Evolutionary conservation across 768 basidiomycete genomes (phyloP).

Genomic region (Gelatoporia subvermispora): DNA sequence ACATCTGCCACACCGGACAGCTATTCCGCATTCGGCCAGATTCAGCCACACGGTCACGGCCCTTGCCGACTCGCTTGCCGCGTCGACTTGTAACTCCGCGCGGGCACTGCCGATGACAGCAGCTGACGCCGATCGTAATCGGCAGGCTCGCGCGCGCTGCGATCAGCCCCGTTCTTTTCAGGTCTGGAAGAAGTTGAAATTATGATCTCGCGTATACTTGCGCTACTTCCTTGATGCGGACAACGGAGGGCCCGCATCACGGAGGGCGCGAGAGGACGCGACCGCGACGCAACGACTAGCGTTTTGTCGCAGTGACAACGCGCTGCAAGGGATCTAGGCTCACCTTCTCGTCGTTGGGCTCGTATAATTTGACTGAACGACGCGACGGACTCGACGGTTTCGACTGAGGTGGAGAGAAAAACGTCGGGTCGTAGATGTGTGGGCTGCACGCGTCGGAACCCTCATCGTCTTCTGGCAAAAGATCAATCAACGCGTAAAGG

Average conservation of each 20-base stretch:
- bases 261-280: too few species aligned
- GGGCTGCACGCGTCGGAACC: constrained; percentile 16
- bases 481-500: neutral
- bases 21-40: too few species aligned
- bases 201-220: neutral
- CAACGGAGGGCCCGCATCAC: too few species aligned
- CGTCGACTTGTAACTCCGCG: too few species aligned
- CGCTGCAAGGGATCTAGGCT: constrained; percentile 1
- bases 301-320: neutral
- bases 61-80: too few species aligned
- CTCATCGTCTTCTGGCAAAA: constrained; percentile 13
- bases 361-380: constrained; percentile 4
- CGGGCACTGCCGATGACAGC: too few species aligned
- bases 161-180: too few species aligned
- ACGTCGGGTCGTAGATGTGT: constrained; percentile 16
- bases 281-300: too few species aligned
- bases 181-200: neutral
- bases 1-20: too few species aligned
- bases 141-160: too few species aligned
- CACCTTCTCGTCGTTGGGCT: constrained; percentile 14
- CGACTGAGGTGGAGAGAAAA: constrained; percentile 9
- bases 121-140: too few species aligned
- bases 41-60: too few species aligned
- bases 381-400: constrained; percentile 1
- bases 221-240: neutral